These are phyloP conservation scores for Hura crepitans DNA, from an alignment of 441 rosid species.

Conservation along the genomic window DNA sequence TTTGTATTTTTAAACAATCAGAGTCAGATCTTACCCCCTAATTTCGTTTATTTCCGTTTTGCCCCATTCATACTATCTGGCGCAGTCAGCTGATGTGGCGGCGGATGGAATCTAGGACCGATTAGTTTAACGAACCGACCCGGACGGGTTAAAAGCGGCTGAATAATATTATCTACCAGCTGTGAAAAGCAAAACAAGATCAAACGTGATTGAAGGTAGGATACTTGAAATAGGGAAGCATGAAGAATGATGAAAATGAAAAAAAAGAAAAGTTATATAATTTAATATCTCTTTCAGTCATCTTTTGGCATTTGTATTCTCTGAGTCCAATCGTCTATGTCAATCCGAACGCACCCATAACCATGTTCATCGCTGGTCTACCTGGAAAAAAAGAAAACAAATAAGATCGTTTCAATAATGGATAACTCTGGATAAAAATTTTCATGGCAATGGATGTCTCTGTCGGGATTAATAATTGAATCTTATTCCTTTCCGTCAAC, in stretches of 20 bases:
- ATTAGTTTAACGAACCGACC: background rate
- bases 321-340: conserved; percentile 23
- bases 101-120: background rate
- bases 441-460: conserved; percentile 33
- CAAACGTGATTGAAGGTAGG: conserved; percentile 10
- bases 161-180: background rate
- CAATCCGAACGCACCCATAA: conserved; percentile 17
- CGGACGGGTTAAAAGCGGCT: conserved; percentile 24
- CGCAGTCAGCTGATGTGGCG: background rate
- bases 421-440: background rate
- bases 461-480: conserved; percentile 40
- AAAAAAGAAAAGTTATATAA: background rate
- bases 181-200: background rate
- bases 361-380: conserved; percentile 14
- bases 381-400: conserved; percentile 10
- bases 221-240: conserved; percentile 20
- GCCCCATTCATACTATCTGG: background rate
- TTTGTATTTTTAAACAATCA: background rate
- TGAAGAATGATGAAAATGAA: background rate
- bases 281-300: background rate
- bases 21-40: no score
- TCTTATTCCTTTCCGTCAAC: conserved; percentile 16
- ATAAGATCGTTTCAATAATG: conserved; percentile 9
- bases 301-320: conserved; percentile 8
- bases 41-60: background rate